A percentile compares a stretch with the other conserved stretches of the same genome.
Conservation (phyloP, 805 yeast species). For the Scheffersomyces coipomensis region DNA sequence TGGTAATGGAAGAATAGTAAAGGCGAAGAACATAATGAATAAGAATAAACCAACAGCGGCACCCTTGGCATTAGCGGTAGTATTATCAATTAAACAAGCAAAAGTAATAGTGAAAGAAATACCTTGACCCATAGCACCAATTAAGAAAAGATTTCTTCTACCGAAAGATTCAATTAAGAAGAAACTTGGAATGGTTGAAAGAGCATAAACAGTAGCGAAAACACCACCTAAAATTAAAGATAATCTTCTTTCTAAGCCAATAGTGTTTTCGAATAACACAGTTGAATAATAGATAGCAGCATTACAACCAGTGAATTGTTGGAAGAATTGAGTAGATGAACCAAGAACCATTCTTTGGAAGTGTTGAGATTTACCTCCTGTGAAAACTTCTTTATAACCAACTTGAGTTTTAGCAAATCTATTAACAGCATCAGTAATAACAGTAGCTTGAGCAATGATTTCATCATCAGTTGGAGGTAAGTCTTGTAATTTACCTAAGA, state of each 20-base stretch:
- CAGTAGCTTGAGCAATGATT: conserved; percentile 43
- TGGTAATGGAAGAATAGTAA: conserved; percentile 44
- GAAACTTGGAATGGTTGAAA: conserved; percentile 47
- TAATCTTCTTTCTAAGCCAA: conserved; percentile 49
- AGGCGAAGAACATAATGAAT: conserved; percentile 43
- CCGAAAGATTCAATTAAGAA: conserved; percentile 43
- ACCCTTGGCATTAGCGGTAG: conserved; percentile 38
- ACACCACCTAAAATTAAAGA: conserved; percentile 66
- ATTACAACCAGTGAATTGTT: conserved; percentile 90
- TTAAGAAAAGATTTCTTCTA: conserved; percentile 44
- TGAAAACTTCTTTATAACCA: conserved; percentile 41
- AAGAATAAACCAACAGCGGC: conserved; percentile 46
- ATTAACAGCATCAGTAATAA: conserved; percentile 49
- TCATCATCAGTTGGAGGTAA: conserved; percentile 34
- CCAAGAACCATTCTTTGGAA: conserved; percentile 62
- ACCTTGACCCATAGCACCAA: conserved; percentile 44
- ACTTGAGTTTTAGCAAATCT: conserved; percentile 46
- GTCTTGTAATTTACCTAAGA: conserved; percentile 39
- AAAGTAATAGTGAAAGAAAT: conserved; percentile 38
- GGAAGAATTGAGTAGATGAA: conserved; percentile 70
- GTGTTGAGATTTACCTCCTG: conserved; percentile 60
- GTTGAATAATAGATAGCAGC: conserved; percentile 91
- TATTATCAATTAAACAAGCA: conserved; percentile 34
- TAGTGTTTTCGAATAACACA: conserved; percentile 67
- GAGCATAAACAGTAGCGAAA: conserved; percentile 59